Evolutionary conservation across 148 eudicot genomes (phyloP).

Genomic region (Vaccinium myrtillus): DNA sequence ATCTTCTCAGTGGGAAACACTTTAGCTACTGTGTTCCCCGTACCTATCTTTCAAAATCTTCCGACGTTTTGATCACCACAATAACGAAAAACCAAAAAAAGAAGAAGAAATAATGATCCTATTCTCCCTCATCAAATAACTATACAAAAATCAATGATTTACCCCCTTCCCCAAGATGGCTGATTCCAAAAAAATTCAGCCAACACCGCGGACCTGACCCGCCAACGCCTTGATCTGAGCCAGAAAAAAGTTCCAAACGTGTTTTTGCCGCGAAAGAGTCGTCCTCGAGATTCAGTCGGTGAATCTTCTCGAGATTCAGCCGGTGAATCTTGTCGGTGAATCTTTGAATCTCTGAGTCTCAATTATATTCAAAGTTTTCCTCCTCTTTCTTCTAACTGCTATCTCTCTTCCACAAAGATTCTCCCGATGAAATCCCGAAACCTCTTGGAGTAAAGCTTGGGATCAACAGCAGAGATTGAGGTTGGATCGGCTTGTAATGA

Average conservation of each 20-base stretch:
- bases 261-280: neutral
- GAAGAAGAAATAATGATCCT: conserved; percentile 19
- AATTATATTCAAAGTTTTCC: neutral
- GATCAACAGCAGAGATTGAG: conserved; percentile 93
- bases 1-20: conserved; percentile 25
- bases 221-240: neutral
- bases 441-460: conserved; percentile 86
- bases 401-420: conserved; percentile 80
- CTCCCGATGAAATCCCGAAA: conserved; percentile 80
- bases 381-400: neutral
- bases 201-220: neutral
- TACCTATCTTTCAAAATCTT: conserved; percentile 30
- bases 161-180: conserved; percentile 15
- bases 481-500: conserved; percentile 87
- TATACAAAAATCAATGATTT: conserved; percentile 26
- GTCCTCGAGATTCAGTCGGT: conserved; percentile 10
- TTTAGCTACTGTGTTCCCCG: conserved; percentile 26
- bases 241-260: neutral
- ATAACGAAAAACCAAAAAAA: neutral
- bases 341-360: conserved; percentile 1
- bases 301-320: conserved; percentile 23
- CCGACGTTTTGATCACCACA: conserved; percentile 23
- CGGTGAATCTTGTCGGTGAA: neutral
- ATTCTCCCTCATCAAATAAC: conserved; percentile 14
- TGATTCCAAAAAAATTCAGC: conserved; percentile 27